A percentile compares a stretch with the other conserved stretches of the same genome.
Conservation (phyloP, 495 filamentous ascomycete species). For the Cladorrhinum samala region DNA sequence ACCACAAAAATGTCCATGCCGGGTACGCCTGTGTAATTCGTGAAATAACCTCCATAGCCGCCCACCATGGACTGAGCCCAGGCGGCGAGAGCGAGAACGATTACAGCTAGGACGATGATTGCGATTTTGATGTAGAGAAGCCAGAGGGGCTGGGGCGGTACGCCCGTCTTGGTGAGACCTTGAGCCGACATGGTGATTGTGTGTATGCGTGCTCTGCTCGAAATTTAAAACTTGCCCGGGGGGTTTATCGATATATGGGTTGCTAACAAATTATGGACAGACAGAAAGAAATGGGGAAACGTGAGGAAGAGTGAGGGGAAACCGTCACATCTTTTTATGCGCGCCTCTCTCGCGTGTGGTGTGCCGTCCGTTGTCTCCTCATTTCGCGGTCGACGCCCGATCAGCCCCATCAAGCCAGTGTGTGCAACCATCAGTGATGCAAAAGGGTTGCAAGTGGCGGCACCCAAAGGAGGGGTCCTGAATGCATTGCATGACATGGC, state of each 20-base stretch:
- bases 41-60: conserved; percentile 6
- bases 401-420: background rate
- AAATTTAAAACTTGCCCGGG: no score
- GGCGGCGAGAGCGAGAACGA: conserved; percentile 28
- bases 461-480: background rate
- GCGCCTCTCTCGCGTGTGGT: no score
- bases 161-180: conserved; percentile 26
- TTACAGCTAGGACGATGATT: conserved; percentile 33
- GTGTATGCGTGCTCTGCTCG: no score
- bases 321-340: background rate
- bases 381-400: conserved; percentile 10
- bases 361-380: conserved; percentile 3
- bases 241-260: background rate
- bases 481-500: background rate
- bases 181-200: conserved; percentile 20
- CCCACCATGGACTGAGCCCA: conserved; percentile 25
- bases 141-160: conserved; percentile 29
- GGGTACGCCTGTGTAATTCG: conserved; percentile 12
- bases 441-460: conserved; percentile 1
- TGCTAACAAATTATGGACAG: background rate
- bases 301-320: background rate
- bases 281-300: background rate
- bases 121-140: conserved; percentile 27
- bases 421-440: background rate
- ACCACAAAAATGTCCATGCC: conserved; percentile 35